Percentiles rank a stretch among this genome's conserved stretches.
Conservation (phyloP, 192 early-diverging fungal genomes). For the Podila epigama region DNA sequence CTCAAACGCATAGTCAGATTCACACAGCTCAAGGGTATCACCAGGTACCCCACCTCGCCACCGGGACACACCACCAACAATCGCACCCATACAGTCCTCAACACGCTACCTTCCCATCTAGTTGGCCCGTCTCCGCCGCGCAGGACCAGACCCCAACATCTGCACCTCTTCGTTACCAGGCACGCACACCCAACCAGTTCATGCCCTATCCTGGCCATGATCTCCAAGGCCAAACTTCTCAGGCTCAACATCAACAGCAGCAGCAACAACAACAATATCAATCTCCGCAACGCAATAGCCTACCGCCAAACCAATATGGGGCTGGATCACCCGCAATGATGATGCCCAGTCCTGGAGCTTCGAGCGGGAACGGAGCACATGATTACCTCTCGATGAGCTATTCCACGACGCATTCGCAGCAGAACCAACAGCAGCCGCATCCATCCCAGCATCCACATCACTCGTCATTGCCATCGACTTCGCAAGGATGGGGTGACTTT, state of each 20-base stretch:
- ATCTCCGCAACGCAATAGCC: constrained; percentile 7
- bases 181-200: constrained; percentile 6
- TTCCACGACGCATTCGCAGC: constrained; percentile 4
- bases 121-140: not conserved
- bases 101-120: constrained; percentile 11
- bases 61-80: constrained; percentile 3
- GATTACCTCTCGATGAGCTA: constrained; percentile 24
- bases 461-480: constrained; percentile 6
- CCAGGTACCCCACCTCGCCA: not conserved
- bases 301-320: constrained; percentile 9
- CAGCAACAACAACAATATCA: constrained; percentile 11
- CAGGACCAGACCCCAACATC: not conserved
- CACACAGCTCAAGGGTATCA: constrained; percentile 28
- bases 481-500: constrained; percentile 24
- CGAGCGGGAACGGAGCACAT: not conserved
- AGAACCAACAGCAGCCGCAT: not conserved
- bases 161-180: constrained; percentile 14
- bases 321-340: constrained; percentile 12
- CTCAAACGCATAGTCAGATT: constrained; percentile 6
- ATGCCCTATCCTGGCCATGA: constrained; percentile 4
- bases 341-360: not conserved
- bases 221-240: constrained; percentile 2
- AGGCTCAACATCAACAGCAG: constrained; percentile 5
- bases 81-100: not conserved
- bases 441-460: constrained; percentile 14